Evolutionary conservation across 2,329 filamentous ascomycete species (phyloP).

Genomic region (Cladosporium sp.): DNA sequence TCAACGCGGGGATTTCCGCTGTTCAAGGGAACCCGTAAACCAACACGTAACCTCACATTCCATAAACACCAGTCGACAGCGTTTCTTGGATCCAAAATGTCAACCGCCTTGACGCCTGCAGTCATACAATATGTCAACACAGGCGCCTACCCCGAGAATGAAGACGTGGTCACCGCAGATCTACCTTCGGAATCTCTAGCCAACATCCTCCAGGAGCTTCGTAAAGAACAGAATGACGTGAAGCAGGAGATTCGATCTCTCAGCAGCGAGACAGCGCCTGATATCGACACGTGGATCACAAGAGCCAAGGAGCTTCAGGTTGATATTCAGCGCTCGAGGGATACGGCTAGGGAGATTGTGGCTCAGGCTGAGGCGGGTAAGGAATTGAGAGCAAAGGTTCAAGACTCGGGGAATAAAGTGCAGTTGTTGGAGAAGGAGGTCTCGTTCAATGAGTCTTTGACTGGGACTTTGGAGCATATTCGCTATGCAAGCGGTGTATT

Average conservation of each 20-base stretch:
- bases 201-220: slow-evolving; percentile 47
- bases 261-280: slow-evolving; percentile 70
- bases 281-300: slow-evolving; percentile 79
- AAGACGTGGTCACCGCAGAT: slow-evolving; percentile 50
- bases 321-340: slow-evolving; percentile 76
- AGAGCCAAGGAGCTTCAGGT: slow-evolving; percentile 80
- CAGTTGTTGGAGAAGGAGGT: slow-evolving; percentile 55
- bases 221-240: slow-evolving; percentile 48
- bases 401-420: slow-evolving; percentile 55
- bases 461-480: slow-evolving; percentile 47
- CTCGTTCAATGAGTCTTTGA: slow-evolving; percentile 53
- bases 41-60: not conserved
- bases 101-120: slow-evolving; percentile 48
- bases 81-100: slow-evolving; percentile 4
- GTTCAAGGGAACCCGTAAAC: too few species aligned
- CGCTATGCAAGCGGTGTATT: slow-evolving; percentile 47
- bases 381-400: slow-evolving; percentile 57
- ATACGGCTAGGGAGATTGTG: slow-evolving; percentile 75
- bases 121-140: slow-evolving; percentile 58
- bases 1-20: too few species aligned
- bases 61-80: not conserved
- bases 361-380: slow-evolving; percentile 68
- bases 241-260: slow-evolving; percentile 69
- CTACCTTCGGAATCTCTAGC: slow-evolving; percentile 47
- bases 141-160: slow-evolving; percentile 50